Evolutionary conservation across 2,329 filamentous ascomycete species (phyloP), one percentile per base, ranked within the genome.

Genomic region (Pseudonectria buxi): DNA sequence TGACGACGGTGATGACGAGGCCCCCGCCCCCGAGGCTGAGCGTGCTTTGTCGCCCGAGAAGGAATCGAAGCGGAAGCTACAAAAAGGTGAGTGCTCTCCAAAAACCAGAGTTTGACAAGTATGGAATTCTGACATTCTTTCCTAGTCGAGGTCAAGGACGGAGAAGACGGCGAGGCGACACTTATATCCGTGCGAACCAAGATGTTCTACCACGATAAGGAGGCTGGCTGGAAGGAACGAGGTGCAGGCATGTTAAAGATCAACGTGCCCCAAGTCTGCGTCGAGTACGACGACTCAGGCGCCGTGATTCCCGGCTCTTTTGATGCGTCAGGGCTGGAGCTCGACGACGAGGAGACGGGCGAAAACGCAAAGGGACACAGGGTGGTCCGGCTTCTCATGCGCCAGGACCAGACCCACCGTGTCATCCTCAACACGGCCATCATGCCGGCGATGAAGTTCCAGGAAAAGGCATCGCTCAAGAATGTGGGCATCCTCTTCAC

Each of bases 351-450:
- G 10, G 59, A 53, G 27, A 54, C 47, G 4, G 50, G 47, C 14
- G 54, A 50, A 26, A 49, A 45, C 3, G 32, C 39, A 7, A 44
- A 49, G 39, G 46, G 49, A 13, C 61, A 66, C 33, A 72, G 72
- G 45, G 67, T 76, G 37, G 72, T 82, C 15, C 83, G 90, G 28
- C 75, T 96, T 46, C 75, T 96, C 42, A 88, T 95, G 79, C 82
- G 90, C 13, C 87, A 94, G 47, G 89, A 95, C 53, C 87, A 88
- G 41, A 92, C 86, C 1, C 80, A 89, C 52, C 78, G 87, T 14
- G 79, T 96, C 35, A 81, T 95, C 43, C 69, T 96, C 33, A 96
- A 96, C 63, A 86, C 84, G 1, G 78, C 81, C 1, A 72, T 96
- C 40, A 76, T 87, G 40, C 82, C 85, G 38, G 76, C 80, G 5